These are phyloP conservation scores for Corinectria fuckeliana DNA, from an alignment of 2,329 filamentous ascomycete species.

Conservation along the genomic window DNA sequence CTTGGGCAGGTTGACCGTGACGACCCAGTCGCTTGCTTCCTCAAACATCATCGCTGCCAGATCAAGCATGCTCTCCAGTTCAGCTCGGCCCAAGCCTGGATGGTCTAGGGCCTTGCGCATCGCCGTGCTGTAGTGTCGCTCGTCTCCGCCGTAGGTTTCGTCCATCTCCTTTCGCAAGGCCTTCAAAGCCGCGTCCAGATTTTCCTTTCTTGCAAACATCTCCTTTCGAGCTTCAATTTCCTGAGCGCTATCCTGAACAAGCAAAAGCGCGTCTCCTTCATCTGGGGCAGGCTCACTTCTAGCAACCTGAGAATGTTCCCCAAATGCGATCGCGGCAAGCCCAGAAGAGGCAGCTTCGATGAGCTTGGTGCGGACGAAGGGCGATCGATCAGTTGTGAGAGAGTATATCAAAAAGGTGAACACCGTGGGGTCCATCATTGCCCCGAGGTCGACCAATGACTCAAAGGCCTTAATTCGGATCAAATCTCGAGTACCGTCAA, in stretches of 20 bases:
- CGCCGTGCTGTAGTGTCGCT: conserved; percentile 49
- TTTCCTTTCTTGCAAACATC: conserved; percentile 69
- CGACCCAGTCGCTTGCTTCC: conserved; percentile 50
- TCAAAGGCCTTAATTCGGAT: conserved; percentile 72
- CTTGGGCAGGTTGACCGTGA: conserved; percentile 51
- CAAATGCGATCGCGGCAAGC: conserved; percentile 68
- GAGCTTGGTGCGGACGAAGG: conserved; percentile 65
- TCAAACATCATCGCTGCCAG: conserved; percentile 57
- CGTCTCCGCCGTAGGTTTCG: conserved; percentile 47
- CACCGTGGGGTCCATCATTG: conserved; percentile 61
- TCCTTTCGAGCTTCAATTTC: conserved; percentile 66
- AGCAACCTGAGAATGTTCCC: conserved; percentile 59
- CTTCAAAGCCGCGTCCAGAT: conserved; percentile 62
- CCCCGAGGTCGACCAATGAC: conserved; percentile 67
- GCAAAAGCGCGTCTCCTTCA: conserved; percentile 47
- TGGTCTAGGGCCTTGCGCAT: conserved; percentile 53
- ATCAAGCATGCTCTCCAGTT: conserved; percentile 51
- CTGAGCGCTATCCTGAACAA: conserved; percentile 51
- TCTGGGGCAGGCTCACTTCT: conserved; percentile 48
- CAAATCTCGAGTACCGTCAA: conserved; percentile 67
- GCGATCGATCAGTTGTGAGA: conserved; percentile 68
- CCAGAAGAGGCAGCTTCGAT: conserved; percentile 66
- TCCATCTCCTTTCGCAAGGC: conserved; percentile 54
- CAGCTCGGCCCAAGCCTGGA: conserved; percentile 46
- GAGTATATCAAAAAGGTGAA: conserved; percentile 63